phyloP scores from a whole-genome alignment of 2,329 filamentous ascomycete species.

The Dothiorella sarmentorum region DNA sequence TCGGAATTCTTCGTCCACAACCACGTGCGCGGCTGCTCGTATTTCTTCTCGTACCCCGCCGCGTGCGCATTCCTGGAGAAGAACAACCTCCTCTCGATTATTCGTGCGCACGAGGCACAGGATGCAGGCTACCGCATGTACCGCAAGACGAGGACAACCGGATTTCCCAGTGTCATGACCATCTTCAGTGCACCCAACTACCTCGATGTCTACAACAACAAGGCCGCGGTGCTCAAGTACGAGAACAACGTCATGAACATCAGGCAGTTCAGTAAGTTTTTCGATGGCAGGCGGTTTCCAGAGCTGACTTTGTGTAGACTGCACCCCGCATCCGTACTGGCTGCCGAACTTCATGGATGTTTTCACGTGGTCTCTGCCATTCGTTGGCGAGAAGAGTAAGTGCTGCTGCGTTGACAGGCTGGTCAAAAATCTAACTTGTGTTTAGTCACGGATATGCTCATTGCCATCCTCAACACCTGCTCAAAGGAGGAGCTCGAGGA shows the following conservation, averaged over 20 bases:
- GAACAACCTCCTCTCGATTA: conserved; percentile 96
- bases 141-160: conserved; percentile 94
- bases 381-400: conserved; percentile 85
- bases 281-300: background rate
- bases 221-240: conserved; percentile 97
- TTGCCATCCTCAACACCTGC: conserved; percentile 95
- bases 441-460: conserved; percentile 89
- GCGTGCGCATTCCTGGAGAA: conserved; percentile 97
- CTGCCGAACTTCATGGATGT: conserved; percentile 99
- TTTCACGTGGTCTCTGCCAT: conserved; percentile 99
- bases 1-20: conserved; percentile 98
- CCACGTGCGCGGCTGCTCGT: conserved; percentile 95
- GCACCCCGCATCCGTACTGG: conserved; percentile 98
- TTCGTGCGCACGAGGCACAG: conserved; percentile 96
- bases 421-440: background rate
- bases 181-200: conserved; percentile 99
- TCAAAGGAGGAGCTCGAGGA: conserved; percentile 96
- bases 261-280: conserved; percentile 72
- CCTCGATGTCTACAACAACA: conserved; percentile 99
- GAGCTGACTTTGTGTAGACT: conserved; percentile 51
- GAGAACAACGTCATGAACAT: conserved; percentile 99
- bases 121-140: conserved; percentile 99
- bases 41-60: conserved; percentile 98
- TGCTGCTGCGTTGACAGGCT: background rate
- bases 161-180: conserved; percentile 99